These are phyloP conservation scores for Auricularia heimuer DNA, from an alignment of 768 basidiomycete genomes.

Conservation along the genomic window DNA sequence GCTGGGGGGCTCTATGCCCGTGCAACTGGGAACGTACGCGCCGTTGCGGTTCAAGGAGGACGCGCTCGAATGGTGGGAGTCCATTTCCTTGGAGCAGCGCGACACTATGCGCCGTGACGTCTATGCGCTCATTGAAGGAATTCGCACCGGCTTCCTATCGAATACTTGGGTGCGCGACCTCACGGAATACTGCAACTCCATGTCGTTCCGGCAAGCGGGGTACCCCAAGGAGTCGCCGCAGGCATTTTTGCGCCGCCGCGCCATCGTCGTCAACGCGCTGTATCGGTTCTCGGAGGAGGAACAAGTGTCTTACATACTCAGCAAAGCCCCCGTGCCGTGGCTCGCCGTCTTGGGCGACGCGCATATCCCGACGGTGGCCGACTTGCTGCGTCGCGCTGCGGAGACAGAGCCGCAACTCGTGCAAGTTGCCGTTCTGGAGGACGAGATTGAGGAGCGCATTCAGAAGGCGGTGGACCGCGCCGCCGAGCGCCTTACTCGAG, in stretches of 20 bases:
- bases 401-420: not conserved
- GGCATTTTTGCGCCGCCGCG: not conserved
- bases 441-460: not conserved
- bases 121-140: not conserved
- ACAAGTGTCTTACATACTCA: not conserved
- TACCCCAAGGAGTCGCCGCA: not conserved
- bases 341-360: not conserved
- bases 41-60: not conserved
- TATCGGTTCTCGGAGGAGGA: not conserved
- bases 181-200: not conserved
- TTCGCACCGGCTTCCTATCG: not conserved
- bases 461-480: not conserved
- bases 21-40: not conserved
- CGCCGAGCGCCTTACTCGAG: not conserved
- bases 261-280: not conserved
- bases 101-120: not conserved
- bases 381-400: not conserved
- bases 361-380: not conserved
- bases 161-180: not conserved
- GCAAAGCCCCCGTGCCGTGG: not conserved
- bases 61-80: not conserved
- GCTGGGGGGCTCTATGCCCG: not conserved
- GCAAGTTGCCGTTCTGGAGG: not conserved
- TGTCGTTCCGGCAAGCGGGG: not conserved
- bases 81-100: not conserved